Evolutionary conservation across 1,284 basidiomycete species (phyloP), one percentile per base, ranked within the genome.

Genomic region (Sporisorium exsertum): DNA sequence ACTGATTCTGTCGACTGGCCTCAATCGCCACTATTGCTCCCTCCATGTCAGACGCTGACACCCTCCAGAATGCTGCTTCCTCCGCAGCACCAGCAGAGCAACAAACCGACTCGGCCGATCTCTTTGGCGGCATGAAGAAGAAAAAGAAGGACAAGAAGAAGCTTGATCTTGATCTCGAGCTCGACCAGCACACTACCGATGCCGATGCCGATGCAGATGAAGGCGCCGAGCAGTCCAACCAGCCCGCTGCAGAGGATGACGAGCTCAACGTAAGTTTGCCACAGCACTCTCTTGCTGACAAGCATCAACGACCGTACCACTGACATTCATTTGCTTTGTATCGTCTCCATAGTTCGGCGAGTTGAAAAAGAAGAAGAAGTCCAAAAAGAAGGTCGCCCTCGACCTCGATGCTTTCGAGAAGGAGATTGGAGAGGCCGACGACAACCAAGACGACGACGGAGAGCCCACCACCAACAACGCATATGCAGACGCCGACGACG

Each of bases 61-160:
- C 59, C 37, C 57, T 65, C 24, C 43, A 71, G 18, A 65, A 65
- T 42, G 61, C 72, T 29, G 59, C 58, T 35, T 57, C 63, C 46
- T 46, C 56, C 29, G 53, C 60, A 45, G 47, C 63, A 35, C 47
- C 52, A 47, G 54, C 50, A 55, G 61, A 58, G 47, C 53, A 65
- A 61, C 68, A 77, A 27, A 91, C 93, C 45, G 92, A 93, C 49
- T 88, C 91, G 82, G 92, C 92, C 80, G 89, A 92, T 57, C 92
- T 94, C 90, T 94, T 94, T 82, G 93, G 91, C 7, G 93, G 93
- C 82, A 84, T 94, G 83, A 94, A 94, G 89, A 94, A 94, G 89
- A 94, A 94, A 87, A 94, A 93, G 63, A 86, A 86, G 87, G 93
- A 93, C 88, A 93, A 94, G 88, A 93, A 93, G 86, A 92, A 93